Conservation (phyloP, 1,139 yeast species). For the Blastobotrys ciferrii region DNA sequence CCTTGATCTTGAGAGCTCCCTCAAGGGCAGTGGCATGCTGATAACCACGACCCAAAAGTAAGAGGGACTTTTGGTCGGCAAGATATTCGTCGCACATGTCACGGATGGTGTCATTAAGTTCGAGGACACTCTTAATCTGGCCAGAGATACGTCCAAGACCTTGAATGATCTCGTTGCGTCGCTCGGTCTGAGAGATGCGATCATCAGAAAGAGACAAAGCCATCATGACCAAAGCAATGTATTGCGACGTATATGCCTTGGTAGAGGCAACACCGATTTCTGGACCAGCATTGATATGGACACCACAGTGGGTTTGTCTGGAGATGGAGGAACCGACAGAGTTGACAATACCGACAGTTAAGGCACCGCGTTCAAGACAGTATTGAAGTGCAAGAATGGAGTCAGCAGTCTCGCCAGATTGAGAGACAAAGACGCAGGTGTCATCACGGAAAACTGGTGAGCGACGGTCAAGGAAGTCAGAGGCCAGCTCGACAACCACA, state of each 20-base stretch:
- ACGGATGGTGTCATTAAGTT: conserved; percentile 72
- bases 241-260: conserved; percentile 98
- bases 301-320: conserved; percentile 97
- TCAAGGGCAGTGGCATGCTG: conserved; percentile 97
- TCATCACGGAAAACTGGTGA: conserved; percentile 98
- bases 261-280: conserved; percentile 99
- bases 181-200: conserved; percentile 67
- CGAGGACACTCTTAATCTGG: conserved; percentile 76
- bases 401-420: conserved; percentile 99
- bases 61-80: conserved; percentile 78
- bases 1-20: conserved; percentile 97
- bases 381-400: conserved; percentile 95
- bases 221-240: conserved; percentile 94
- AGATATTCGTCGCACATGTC: conserved; percentile 68
- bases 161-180: conserved; percentile 82
- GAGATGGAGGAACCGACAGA: conserved; percentile 96
- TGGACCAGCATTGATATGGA: conserved; percentile 98
- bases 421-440: conserved; percentile 95
- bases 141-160: conserved; percentile 83
- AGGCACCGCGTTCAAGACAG: conserved; percentile 95
- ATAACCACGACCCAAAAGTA: conserved; percentile 94
- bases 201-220: conserved; percentile 93
- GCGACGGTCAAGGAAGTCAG: conserved; percentile 92
- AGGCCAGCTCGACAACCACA: conserved; percentile 92
- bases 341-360: conserved; percentile 93